Evolutionary conservation across 352 stramenopile species (phyloP).

Genomic region (Pythium myriotylum): DNA sequence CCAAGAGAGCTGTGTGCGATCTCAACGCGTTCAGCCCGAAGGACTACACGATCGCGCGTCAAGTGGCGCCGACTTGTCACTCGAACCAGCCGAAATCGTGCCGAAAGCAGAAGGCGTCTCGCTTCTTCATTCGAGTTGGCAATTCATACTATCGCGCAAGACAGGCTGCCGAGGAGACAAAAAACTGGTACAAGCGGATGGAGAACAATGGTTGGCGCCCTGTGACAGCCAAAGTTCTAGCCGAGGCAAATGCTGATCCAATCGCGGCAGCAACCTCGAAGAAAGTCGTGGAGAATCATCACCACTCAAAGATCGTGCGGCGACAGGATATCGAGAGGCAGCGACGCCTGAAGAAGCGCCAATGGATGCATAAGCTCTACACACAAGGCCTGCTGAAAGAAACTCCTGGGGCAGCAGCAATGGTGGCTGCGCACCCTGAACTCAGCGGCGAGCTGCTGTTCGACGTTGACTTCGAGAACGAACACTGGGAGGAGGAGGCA

Average conservation of each 20-base stretch:
- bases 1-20: constrained; percentile 82
- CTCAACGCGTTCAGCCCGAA: constrained; percentile 90
- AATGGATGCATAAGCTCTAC: constrained; percentile 86
- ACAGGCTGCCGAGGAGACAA: constrained; percentile 52
- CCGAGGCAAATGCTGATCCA: constrained; percentile 61
- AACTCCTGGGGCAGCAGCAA: neutral
- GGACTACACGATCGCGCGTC: constrained; percentile 74
- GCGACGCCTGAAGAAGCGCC: constrained; percentile 64
- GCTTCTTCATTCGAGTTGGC: constrained; percentile 71
- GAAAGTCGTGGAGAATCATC: constrained; percentile 35
- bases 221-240: constrained; percentile 81
- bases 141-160: constrained; percentile 67
- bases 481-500: constrained; percentile 65
- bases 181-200: constrained; percentile 83
- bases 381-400: constrained; percentile 51
- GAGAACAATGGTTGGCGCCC: constrained; percentile 93
- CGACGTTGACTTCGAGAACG: constrained; percentile 71
- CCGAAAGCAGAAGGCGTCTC: constrained; percentile 19
- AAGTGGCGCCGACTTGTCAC: constrained; percentile 34
- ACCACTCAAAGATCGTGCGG: constrained; percentile 56
- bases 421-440: constrained; percentile 13
- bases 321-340: constrained; percentile 54
- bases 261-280: constrained; percentile 51
- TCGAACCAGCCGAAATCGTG: constrained; percentile 26
- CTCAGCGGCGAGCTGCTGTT: constrained; percentile 35